phyloP scores from a whole-genome alignment of 208 protist genomes.

The Crithidia sp. region DNA sequence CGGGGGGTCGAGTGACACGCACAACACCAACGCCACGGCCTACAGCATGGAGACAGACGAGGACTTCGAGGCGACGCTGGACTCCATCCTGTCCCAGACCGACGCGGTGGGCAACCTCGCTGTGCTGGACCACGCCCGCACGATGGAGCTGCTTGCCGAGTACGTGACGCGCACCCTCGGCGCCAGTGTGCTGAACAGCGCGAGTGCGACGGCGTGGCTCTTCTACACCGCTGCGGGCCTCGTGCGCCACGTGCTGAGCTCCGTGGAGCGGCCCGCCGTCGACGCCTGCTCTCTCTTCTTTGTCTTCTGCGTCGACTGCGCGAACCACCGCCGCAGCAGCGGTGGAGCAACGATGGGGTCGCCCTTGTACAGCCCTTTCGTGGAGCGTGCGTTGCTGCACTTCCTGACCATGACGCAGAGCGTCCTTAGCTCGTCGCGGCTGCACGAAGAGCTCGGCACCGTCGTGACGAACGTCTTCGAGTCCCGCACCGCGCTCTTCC shows the following conservation, averaged over 20 bases:
- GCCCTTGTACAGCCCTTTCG: slow-evolving; percentile 48
- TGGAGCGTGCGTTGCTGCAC: slow-evolving; percentile 75
- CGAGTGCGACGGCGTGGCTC: slow-evolving; percentile 75
- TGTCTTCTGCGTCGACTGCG: slow-evolving; percentile 71
- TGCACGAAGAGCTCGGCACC: slow-evolving; percentile 48
- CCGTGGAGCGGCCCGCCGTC: slow-evolving; percentile 51
- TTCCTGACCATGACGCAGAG: slow-evolving; percentile 71
- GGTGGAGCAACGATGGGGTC: slow-evolving; percentile 19
- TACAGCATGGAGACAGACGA: slow-evolving; percentile 37
- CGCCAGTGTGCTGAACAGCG: slow-evolving; percentile 53
- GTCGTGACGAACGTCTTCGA: slow-evolving; percentile 80
- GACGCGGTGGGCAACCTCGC: slow-evolving; percentile 54
- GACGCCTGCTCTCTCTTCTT: slow-evolving; percentile 65
- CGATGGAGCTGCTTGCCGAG: slow-evolving; percentile 53
- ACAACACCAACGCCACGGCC: slow-evolving; percentile 22
- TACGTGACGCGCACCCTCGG: slow-evolving; percentile 59
- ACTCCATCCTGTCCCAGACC: slow-evolving; percentile 62
- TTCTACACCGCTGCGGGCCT: slow-evolving; percentile 76
- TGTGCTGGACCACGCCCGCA: slow-evolving; percentile 49
- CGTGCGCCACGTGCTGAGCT: slow-evolving; percentile 52
- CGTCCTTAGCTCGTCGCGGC: slow-evolving; percentile 54
- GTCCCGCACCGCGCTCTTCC: slow-evolving; percentile 66
- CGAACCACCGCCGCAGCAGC: slow-evolving; percentile 47
- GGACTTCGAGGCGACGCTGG: slow-evolving; percentile 51
- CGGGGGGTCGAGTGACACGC: background rate